Percentiles rank a stretch among this genome's conserved stretches.
phyloP scores from a whole-genome alignment of 495 filamentous ascomycete genomes.

The Tuber borchii region DNA sequence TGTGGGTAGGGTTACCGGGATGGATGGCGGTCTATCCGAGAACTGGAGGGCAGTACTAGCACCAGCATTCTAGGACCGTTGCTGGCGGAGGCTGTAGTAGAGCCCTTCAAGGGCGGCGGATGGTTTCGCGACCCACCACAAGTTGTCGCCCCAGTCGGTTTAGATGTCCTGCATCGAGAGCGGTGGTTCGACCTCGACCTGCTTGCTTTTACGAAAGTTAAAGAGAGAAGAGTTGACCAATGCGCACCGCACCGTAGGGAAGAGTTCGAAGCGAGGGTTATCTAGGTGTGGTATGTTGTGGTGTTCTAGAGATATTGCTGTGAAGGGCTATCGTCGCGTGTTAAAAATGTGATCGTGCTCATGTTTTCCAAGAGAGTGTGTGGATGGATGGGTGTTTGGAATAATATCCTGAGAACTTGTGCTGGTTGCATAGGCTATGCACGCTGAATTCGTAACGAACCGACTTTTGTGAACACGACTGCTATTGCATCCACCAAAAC shows the following conservation, averaged over 20 bases:
- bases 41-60: no score
- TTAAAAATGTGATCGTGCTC: background rate
- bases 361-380: background rate
- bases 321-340: background rate
- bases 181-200: background rate
- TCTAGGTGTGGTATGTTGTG: background rate
- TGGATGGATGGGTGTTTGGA: background rate
- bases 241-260: no score
- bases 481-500: no score
- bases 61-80: background rate
- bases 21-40: background rate
- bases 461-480: no score
- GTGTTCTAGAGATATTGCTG: background rate
- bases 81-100: background rate
- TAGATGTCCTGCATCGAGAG: background rate
- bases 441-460: background rate
- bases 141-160: background rate
- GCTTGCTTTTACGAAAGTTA: no score
- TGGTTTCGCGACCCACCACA: background rate
- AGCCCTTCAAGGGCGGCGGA: no score
- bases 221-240: background rate
- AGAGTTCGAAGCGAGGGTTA: no score
- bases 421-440: background rate
- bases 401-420: background rate
- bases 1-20: background rate